Evolutionary conservation across 2,329 filamentous ascomycete genomes (phyloP).

Genomic region (Pseudocercospora fijiensis): DNA sequence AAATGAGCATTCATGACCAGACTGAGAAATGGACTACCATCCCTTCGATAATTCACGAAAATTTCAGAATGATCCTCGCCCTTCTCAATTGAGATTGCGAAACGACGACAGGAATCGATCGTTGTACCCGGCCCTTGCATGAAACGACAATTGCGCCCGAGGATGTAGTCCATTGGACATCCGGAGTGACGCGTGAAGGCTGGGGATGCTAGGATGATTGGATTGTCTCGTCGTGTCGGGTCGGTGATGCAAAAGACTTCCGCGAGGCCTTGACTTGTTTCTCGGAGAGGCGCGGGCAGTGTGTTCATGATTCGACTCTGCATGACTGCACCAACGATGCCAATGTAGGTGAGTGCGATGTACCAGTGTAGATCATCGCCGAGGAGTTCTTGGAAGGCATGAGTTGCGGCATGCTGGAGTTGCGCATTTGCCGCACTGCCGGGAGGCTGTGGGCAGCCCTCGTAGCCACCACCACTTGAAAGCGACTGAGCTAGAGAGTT

Average conservation of each 20-base stretch:
- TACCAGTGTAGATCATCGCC: slow-evolving; percentile 68
- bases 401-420: slow-evolving; percentile 60
- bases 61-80: slow-evolving; percentile 70
- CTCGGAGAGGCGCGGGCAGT: slow-evolving; percentile 60
- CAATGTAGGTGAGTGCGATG: slow-evolving; percentile 66
- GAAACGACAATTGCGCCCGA: slow-evolving; percentile 73
- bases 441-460: neutral
- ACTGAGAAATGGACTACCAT: slow-evolving; percentile 74
- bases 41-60: slow-evolving; percentile 70
- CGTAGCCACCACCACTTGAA: slow-evolving; percentile 47
- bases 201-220: slow-evolving; percentile 74
- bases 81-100: slow-evolving; percentile 48
- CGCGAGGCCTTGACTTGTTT: slow-evolving; percentile 69
- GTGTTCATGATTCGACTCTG: slow-evolving; percentile 66
- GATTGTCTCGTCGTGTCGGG: slow-evolving; percentile 69
- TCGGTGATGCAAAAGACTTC: slow-evolving; percentile 77
- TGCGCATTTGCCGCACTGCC: slow-evolving; percentile 55
- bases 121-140: slow-evolving; percentile 71
- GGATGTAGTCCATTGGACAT: slow-evolving; percentile 69
- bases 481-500: slow-evolving; percentile 65
- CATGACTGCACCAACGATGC: slow-evolving; percentile 67
- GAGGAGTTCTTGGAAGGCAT: slow-evolving; percentile 63
- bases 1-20: slow-evolving; percentile 57
- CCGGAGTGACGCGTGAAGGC: slow-evolving; percentile 73
- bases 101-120: slow-evolving; percentile 21